phyloP scores from a whole-genome alignment of 75 land plant species.

The Picea sitchensis region DNA sequence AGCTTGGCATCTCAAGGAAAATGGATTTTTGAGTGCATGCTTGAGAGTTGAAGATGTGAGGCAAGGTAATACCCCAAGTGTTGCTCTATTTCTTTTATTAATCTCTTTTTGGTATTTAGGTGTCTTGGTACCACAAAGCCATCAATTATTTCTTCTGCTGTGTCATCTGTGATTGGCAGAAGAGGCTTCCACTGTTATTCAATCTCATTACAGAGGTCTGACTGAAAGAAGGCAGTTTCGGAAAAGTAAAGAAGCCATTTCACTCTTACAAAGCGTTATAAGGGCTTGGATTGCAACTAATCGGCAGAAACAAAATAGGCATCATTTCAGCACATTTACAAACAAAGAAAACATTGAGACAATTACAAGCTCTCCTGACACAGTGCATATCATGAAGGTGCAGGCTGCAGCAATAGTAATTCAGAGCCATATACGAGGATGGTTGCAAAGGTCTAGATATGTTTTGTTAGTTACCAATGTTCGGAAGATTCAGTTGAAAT shows the following conservation, averaged over 20 bases:
- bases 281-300: constrained; percentile 25
- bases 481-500: constrained; percentile 3
- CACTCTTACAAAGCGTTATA: constrained; percentile 24
- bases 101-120: background rate
- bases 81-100: background rate
- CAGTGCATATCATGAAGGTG: constrained; percentile 18
- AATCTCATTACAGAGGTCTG: constrained; percentile 27
- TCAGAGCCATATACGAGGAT: constrained; percentile 37
- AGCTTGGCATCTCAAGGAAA: too few relatives aligned
- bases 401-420: constrained; percentile 23
- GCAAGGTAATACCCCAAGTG: background rate
- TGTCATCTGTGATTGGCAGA: background rate
- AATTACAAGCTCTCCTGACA: constrained; percentile 1
- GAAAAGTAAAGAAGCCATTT: constrained; percentile 29
- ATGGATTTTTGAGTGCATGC: too few relatives aligned
- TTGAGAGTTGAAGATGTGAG: background rate
- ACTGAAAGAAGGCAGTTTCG: constrained; percentile 17
- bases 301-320: background rate
- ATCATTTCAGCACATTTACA: too few relatives aligned
- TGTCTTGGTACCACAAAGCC: background rate
- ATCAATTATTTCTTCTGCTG: background rate
- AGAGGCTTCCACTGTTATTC: constrained; percentile 39
- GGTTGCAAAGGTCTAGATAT: constrained; percentile 24
- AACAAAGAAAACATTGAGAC: too few relatives aligned
- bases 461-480: background rate